These are phyloP conservation scores for Neonectria ditissima DNA, from an alignment of 2,329 filamentous ascomycete genomes.

Conservation along the genomic window DNA sequence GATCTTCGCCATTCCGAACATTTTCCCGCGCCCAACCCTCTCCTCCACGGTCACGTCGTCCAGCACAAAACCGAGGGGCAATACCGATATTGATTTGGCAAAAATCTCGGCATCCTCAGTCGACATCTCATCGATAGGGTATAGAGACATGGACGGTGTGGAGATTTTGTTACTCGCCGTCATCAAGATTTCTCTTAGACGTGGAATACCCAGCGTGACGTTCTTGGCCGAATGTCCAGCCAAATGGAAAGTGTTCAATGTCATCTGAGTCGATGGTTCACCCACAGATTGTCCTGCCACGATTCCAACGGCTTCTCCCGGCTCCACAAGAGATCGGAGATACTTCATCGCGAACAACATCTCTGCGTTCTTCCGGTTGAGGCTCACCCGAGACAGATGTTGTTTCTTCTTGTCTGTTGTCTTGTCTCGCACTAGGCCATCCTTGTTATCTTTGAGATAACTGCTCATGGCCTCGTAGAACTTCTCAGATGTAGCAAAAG, in stretches of 20 bases:
- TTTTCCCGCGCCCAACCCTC: constrained; percentile 77
- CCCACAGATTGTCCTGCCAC: constrained; percentile 97
- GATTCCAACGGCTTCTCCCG: constrained; percentile 96
- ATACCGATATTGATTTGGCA: constrained; percentile 89
- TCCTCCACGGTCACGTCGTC: constrained; percentile 86
- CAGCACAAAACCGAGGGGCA: constrained; percentile 85
- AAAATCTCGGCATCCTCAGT: constrained; percentile 79
- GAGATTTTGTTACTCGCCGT: constrained; percentile 90
- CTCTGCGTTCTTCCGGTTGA: constrained; percentile 81
- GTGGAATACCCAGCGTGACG: constrained; percentile 97
- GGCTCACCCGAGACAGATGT: constrained; percentile 51
- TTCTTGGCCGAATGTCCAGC: constrained; percentile 98
- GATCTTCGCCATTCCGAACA: constrained; percentile 79
- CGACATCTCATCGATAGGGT: constrained; percentile 78
- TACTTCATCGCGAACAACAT: constrained; percentile 92
- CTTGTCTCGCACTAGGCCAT: constrained; percentile 66
- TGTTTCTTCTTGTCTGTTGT: constrained; percentile 50
- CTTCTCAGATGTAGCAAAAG: constrained; percentile 89
- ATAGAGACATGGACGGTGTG: constrained; percentile 90
- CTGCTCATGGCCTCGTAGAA: constrained; percentile 79
- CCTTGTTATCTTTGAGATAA: constrained; percentile 83
- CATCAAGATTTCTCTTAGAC: constrained; percentile 97
- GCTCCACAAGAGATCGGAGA: constrained; percentile 89
- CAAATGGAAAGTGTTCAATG: constrained; percentile 99
- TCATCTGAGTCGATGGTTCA: constrained; percentile 99